Percentiles rank a stretch among this genome's conserved stretches.
Evolutionary conservation across 805 yeast genomes (phyloP).

Genomic region (Wickerhamiella qilinensis): DNA sequence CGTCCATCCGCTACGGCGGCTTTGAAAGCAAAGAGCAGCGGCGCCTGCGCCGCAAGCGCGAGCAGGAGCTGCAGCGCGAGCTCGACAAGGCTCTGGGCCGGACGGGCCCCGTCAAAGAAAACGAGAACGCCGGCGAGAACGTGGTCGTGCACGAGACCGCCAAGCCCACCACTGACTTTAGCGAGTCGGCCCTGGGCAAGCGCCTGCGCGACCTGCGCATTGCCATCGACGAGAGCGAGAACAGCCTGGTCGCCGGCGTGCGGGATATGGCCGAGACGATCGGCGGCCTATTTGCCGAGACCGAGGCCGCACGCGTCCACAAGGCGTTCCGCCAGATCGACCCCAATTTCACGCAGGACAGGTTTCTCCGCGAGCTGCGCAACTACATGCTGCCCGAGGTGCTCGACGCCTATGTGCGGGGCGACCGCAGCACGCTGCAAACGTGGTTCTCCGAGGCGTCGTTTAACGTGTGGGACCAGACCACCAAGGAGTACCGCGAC

Average conservation of each 20-base stretch:
- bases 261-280: slow-evolving; percentile 69
- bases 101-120: slow-evolving; percentile 47
- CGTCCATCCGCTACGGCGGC: slow-evolving; percentile 79
- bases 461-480: slow-evolving; percentile 82
- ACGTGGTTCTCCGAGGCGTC: slow-evolving; percentile 96
- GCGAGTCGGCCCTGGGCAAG: slow-evolving; percentile 56
- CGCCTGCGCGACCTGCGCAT: slow-evolving; percentile 41
- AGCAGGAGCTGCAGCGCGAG: slow-evolving; percentile 15
- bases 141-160: slow-evolving; percentile 70
- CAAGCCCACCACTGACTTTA: slow-evolving; percentile 54
- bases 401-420: slow-evolving; percentile 84
- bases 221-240: slow-evolving; percentile 74
- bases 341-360: slow-evolving; percentile 67
- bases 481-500: slow-evolving; percentile 79
- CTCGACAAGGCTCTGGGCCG: slow-evolving; percentile 36
- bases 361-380: slow-evolving; percentile 67
- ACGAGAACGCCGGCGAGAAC: slow-evolving; percentile 56
- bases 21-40: slow-evolving; percentile 75
- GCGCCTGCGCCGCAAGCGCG: slow-evolving; percentile 45
- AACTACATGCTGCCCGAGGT: slow-evolving; percentile 90
- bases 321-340: slow-evolving; percentile 77
- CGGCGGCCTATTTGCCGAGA: slow-evolving; percentile 84
- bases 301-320: slow-evolving; percentile 88
- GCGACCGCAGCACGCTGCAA: slow-evolving; percentile 70
- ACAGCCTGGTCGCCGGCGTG: slow-evolving; percentile 66